Conservation (phyloP, 495 filamentous ascomycete species). For the Xylaria intraflava region DNA sequence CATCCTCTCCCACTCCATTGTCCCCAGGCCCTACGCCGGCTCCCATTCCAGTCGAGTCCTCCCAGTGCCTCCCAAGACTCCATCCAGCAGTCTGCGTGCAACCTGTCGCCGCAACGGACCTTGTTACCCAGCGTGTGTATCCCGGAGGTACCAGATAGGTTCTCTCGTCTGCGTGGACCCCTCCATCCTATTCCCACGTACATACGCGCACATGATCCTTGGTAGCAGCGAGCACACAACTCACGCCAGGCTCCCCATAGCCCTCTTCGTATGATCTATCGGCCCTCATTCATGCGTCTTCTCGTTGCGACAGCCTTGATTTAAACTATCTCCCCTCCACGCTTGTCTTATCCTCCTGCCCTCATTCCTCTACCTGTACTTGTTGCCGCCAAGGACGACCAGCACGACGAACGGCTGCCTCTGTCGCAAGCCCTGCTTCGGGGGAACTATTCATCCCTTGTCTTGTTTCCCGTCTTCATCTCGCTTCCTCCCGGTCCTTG, state of each 20-base stretch:
- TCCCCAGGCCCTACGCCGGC: not conserved
- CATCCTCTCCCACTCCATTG: not conserved
- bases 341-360: not conserved
- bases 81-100: not conserved
- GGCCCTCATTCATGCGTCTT: not conserved
- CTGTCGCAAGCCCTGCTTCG: not conserved
- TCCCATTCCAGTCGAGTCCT: not conserved
- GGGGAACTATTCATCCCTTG: not conserved
- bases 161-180: not conserved
- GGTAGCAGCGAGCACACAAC: not conserved
- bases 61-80: too few relatives aligned
- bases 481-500: not conserved
- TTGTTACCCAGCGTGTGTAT: not conserved
- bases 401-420: not conserved
- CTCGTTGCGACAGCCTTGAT: slow-evolving; percentile 2
- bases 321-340: not conserved
- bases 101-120: not conserved
- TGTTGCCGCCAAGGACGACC: too few relatives aligned
- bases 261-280: not conserved
- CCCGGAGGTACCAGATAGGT: not conserved
- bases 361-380: not conserved
- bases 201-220: not conserved
- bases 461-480: not conserved
- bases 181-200: not conserved
- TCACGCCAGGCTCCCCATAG: not conserved